Percentiles rank a stretch among this genome's conserved stretches.
phyloP scores from a whole-genome alignment of 139 green algal genomes.

The Closterium sp. region DNA sequence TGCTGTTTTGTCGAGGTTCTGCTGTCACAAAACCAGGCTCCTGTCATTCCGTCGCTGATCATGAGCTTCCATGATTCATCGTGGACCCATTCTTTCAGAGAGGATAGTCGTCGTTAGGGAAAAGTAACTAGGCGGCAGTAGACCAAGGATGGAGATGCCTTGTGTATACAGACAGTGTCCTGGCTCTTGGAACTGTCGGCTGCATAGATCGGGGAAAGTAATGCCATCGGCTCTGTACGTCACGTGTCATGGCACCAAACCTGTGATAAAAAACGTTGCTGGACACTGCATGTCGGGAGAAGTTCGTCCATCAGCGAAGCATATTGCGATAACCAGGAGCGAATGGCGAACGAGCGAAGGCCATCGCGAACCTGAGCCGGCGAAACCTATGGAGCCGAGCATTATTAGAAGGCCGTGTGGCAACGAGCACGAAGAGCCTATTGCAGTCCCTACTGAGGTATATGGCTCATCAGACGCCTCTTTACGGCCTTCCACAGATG shows the following conservation, averaged over 20 bases:
- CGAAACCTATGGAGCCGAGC: not conserved
- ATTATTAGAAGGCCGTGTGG: not conserved
- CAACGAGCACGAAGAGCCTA: not conserved
- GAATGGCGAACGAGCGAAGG: not conserved
- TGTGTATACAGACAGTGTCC: too few relatives aligned
- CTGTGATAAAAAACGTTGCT: not conserved
- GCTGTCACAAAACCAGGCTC: not conserved
- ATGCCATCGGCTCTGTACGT: not conserved
- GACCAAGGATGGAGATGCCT: too few relatives aligned
- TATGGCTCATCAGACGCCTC: not conserved
- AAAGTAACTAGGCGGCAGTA: too few relatives aligned
- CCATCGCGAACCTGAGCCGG: not conserved
- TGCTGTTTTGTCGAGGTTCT: not conserved
- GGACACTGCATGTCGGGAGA: not conserved
- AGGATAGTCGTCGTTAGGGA: too few relatives aligned
- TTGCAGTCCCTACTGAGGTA: not conserved
- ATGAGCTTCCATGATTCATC: too few relatives aligned
- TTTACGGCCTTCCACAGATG: not conserved
- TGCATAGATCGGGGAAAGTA: not conserved
- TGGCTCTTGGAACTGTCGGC: not conserved
- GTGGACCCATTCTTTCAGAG: too few relatives aligned
- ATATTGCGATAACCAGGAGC: not conserved
- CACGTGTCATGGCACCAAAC: not conserved
- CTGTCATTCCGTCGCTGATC: too few relatives aligned
- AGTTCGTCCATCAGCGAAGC: not conserved